Base-by-base conservation (phyloP, 2,329 filamentous ascomycete genomes). In the Trichoderma sp. region DNA sequence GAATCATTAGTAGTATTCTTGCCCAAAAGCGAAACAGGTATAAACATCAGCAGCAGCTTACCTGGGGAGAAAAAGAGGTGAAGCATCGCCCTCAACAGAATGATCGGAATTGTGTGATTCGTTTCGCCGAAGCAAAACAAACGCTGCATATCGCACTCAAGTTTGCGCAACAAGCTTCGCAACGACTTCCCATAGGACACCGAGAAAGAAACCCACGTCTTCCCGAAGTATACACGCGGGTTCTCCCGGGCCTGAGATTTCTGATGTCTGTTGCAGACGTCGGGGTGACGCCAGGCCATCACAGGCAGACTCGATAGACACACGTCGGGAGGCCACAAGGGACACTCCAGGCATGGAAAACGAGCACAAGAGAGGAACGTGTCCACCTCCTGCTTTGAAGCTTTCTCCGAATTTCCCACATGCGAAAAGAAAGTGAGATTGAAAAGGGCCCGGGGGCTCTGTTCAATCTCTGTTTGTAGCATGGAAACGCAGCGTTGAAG, bases 361-460 rank as follows among this genome's bases (percentile, higher is more conserved):
- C 47, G 76, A 55, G 73, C 77, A 80, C 77, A 71, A 68, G 69
- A 64, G 59, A 43, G 13, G n/a, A 35, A 10, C 59, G n/a, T 13
- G 4, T 43, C 52, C 35, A 35, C 33, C 52, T 63, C 64, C 21
- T 68, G 68, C 40, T 63, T 73, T 79, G 93, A 92, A 94, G 92
- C 94, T 90, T 96, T 92, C 93, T 96, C 93, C 92, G 92, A 96
- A 95, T 96, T 96, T 96, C 92, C 93, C 92, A 94, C 93, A 93
- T 94, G 93, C 92, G 83, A 73, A 68, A 66, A 66, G 70, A 62
- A 27, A 13, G 3, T 4, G 40, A 8, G 58, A 37, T 27, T 63
- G 72, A 76, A 72, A 77, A 49, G 47, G 66, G 68, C 62, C 35
- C 58, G 53, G 57, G 43, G 40, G 72, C 75, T 16, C 16, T 14